Percentiles rank a stretch among this genome's conserved stretches.
These are phyloP conservation scores for Hansfordia pulvinata DNA, from an alignment of 2,329 filamentous ascomycete genomes.

Conservation along the genomic window DNA sequence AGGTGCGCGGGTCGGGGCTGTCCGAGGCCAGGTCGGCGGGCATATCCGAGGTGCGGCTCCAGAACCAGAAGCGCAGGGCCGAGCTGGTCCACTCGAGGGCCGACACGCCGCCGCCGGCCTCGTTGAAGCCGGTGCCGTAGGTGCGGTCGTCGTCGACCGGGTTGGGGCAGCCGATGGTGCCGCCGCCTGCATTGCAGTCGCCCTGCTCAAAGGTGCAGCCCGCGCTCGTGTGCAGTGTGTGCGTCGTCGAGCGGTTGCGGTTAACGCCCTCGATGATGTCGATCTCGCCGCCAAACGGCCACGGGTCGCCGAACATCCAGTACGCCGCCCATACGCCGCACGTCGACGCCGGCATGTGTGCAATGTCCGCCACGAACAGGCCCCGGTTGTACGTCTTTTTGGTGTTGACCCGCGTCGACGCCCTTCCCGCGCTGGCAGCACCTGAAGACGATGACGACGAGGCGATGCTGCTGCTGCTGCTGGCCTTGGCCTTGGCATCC, in stretches of 20 bases:
- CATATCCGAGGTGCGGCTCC: constrained; percentile 45
- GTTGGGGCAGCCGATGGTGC: constrained; percentile 46
- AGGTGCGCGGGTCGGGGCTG: constrained; percentile 50
- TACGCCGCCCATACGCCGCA: constrained; percentile 71
- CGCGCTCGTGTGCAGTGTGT: constrained; percentile 54
- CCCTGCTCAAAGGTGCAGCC: constrained; percentile 39
- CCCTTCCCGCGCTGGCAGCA: constrained; percentile 42
- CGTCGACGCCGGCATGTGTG: constrained; percentile 58
- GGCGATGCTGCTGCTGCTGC: no score
- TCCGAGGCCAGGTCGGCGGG: constrained; percentile 48
- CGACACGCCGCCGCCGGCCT: constrained; percentile 54
- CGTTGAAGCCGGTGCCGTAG: constrained; percentile 61
- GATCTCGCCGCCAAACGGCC: constrained; percentile 61
- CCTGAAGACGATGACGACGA: no score
- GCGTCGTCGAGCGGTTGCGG: constrained; percentile 37
- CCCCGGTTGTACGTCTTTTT: constrained; percentile 53
- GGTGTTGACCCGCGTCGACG: constrained; percentile 57
- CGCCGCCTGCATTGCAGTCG: constrained; percentile 43
- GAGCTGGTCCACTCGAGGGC: constrained; percentile 63
- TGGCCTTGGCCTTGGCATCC: constrained; percentile 43
- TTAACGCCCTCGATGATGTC: constrained; percentile 74
- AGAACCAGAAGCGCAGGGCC: constrained; percentile 72
- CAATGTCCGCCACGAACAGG: constrained; percentile 59
- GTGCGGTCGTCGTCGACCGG: constrained; percentile 33
- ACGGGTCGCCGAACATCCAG: constrained; percentile 53